Evolutionary conservation across 352 stramenopile genomes (phyloP).

Genomic region (Phytophthora pistaciae): DNA sequence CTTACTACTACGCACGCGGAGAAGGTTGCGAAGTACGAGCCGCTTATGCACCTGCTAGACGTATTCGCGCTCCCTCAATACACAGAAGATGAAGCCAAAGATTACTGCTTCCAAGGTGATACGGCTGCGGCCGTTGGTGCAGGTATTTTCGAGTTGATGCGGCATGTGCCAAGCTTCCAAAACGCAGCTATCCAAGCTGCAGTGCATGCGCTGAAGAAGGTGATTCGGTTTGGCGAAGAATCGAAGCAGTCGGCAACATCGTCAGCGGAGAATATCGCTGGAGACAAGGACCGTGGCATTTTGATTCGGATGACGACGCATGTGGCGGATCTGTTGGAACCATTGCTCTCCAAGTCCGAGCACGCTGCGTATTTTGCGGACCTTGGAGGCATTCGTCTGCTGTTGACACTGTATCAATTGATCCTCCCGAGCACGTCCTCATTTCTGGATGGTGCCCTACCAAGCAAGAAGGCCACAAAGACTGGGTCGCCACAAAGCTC

Average conservation of each 20-base stretch:
- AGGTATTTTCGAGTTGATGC: slow-evolving; percentile 97
- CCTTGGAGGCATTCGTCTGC: slow-evolving; percentile 86
- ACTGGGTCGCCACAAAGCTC: slow-evolving; percentile 23
- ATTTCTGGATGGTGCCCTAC: slow-evolving; percentile 77
- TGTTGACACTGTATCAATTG: slow-evolving; percentile 92
- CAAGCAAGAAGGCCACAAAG: slow-evolving; percentile 14
- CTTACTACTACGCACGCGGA: slow-evolving; percentile 94
- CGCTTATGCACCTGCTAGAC: slow-evolving; percentile 92
- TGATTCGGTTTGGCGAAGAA: slow-evolving; percentile 87
- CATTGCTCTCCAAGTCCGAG: slow-evolving; percentile 95
- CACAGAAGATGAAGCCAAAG: slow-evolving; percentile 76
- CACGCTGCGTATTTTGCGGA: slow-evolving; percentile 93
- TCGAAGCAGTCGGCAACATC: slow-evolving; percentile 15
- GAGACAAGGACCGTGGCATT: slow-evolving; percentile 42
- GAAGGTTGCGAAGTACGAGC: slow-evolving; percentile 91
- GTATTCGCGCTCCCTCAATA: slow-evolving; percentile 93
- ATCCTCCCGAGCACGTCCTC: slow-evolving; percentile 86
- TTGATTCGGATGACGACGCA: slow-evolving; percentile 79
- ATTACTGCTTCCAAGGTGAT: slow-evolving; percentile 93
- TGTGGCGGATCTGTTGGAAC: slow-evolving; percentile 94
- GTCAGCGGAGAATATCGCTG: slow-evolving; percentile 10
- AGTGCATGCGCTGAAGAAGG: slow-evolving; percentile 91
- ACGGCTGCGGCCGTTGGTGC: slow-evolving; percentile 93
- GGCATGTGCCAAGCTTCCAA: slow-evolving; percentile 93
- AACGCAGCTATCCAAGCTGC: slow-evolving; percentile 88